Conservation (phyloP, 192 early-diverging fungal genomes). For the Rhizoclosmatium sp. region DNA sequence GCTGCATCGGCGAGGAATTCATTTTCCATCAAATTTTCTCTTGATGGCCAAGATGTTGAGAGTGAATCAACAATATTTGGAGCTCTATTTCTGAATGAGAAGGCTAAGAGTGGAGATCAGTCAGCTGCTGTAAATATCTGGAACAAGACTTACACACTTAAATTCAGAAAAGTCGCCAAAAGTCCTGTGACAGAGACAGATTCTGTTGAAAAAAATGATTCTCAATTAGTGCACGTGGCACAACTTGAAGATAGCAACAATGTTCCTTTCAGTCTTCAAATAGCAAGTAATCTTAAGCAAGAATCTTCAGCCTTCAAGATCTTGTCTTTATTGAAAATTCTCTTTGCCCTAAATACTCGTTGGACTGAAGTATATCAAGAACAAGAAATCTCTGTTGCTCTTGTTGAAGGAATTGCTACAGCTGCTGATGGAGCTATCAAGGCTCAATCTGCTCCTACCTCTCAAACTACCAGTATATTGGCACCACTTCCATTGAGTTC, state of each 20-base stretch:
- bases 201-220: neutral
- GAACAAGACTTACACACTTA: conserved; percentile 65
- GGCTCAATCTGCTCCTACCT: neutral
- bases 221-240: neutral
- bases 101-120: conserved; percentile 29
- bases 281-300: neutral
- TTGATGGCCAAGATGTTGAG: conserved; percentile 41
- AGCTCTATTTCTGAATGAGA: conserved; percentile 67
- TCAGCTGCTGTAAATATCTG: conserved; percentile 54
- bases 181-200: neutral
- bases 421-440: conserved; percentile 29
- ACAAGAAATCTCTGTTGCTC: neutral
- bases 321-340: conserved; percentile 46
- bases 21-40: conserved; percentile 68
- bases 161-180: conserved; percentile 55
- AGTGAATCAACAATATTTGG: conserved; percentile 72
- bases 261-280: neutral
- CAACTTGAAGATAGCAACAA: neutral
- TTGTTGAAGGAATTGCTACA: conserved; percentile 18
- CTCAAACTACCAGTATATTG: neutral
- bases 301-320: conserved; percentile 30
- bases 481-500: conserved; percentile 41
- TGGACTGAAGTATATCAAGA: conserved; percentile 54
- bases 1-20: conserved; percentile 13
- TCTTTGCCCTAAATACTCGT: conserved; percentile 49